phyloP scores from a whole-genome alignment of 2,329 filamentous ascomycete species.

The Penicillium italicum region DNA sequence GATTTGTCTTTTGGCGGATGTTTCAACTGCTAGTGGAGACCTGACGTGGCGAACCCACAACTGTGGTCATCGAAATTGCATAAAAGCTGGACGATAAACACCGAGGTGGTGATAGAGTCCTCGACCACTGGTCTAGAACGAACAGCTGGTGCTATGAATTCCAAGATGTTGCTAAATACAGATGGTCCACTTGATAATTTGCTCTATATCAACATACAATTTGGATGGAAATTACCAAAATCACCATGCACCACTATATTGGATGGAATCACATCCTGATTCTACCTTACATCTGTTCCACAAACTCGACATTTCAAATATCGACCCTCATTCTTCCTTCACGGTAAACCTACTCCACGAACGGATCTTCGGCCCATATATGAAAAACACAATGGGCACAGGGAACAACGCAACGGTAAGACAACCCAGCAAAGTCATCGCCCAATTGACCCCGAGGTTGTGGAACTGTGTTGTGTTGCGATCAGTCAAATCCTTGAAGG shows the following conservation, averaged over 20 bases:
- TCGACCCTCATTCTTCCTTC: background rate
- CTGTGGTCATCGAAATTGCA: background rate
- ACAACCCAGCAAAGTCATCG: conserved; percentile 29
- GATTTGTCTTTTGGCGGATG: conserved; percentile 10
- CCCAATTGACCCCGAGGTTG: conserved; percentile 29
- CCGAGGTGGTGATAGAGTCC: background rate
- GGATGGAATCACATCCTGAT: background rate
- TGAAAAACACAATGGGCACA: conserved; percentile 44
- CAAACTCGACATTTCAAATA: too few relatives aligned
- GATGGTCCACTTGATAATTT: too few relatives aligned
- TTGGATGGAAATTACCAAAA: too few relatives aligned
- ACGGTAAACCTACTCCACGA: conserved; percentile 38
- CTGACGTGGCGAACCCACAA: too few relatives aligned
- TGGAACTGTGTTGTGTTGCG: conserved; percentile 19
- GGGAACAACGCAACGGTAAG: conserved; percentile 33
- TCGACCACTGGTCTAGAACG: too few relatives aligned
- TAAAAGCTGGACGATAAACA: background rate
- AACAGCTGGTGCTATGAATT: too few relatives aligned
- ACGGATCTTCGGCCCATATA: conserved; percentile 41
- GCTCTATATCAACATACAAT: too few relatives aligned
- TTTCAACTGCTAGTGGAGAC: background rate
- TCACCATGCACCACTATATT: background rate
- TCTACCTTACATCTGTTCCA: background rate
- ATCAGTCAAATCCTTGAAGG: background rate
- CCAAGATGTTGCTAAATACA: too few relatives aligned